These are phyloP conservation scores for Pseudogymnoascus pannorum DNA, from an alignment of 2,329 filamentous ascomycete species.

Conservation along the genomic window DNA sequence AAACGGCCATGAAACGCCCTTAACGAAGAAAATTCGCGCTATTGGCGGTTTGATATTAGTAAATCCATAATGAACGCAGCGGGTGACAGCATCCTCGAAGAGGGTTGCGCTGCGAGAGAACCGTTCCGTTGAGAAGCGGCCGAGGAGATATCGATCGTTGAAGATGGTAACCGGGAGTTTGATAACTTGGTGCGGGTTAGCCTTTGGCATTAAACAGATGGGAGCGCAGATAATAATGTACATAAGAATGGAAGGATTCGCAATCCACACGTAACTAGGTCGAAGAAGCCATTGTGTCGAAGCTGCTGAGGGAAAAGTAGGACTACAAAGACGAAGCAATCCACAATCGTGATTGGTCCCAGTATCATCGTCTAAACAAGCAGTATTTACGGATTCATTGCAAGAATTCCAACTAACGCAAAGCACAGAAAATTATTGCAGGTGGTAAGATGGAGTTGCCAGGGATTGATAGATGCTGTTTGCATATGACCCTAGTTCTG, in stretches of 20 bases:
- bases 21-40: constrained; percentile 71
- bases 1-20: constrained; percentile 65
- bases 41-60: constrained; percentile 60
- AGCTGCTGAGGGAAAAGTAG: constrained; percentile 67
- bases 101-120: constrained; percentile 63
- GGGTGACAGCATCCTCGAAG: constrained; percentile 71
- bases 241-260: constrained; percentile 63
- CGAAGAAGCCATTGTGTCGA: constrained; percentile 55
- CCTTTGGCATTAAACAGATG: not conserved
- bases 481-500: constrained; percentile 1
- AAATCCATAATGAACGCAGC: constrained; percentile 73
- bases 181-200: constrained; percentile 37
- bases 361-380: constrained; percentile 55
- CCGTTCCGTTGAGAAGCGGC: constrained; percentile 40
- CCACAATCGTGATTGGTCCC: constrained; percentile 64
- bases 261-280: constrained; percentile 50
- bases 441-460: not conserved
- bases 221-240: constrained; percentile 32
- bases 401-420: not conserved
- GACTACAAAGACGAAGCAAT: constrained; percentile 65
- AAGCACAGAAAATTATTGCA: not conserved
- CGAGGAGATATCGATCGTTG: constrained; percentile 47
- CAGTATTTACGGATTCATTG: not conserved
- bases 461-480: not conserved
- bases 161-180: constrained; percentile 52